Evolutionary conservation across 2,329 filamentous ascomycete genomes (phyloP).

Genomic region (Polychaeton citri): DNA sequence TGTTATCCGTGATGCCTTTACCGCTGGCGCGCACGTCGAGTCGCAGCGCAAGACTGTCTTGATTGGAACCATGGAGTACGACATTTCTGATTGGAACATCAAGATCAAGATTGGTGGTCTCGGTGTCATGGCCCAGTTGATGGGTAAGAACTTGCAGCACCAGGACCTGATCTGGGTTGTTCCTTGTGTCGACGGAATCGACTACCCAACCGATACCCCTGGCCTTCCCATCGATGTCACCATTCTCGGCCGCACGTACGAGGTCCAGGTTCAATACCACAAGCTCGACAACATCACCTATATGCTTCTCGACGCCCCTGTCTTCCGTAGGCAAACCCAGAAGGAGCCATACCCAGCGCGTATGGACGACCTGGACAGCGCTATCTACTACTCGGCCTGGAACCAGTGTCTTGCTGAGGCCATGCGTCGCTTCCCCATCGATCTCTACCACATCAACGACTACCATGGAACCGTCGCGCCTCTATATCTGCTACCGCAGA

Average conservation of each 20-base stretch:
- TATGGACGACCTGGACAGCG: constrained; percentile 57
- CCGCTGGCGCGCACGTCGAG: constrained; percentile 13
- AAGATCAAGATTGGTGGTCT: constrained; percentile 61
- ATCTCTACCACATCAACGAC: constrained; percentile 55
- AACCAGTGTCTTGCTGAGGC: constrained; percentile 55
- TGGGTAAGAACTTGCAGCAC: constrained; percentile 52
- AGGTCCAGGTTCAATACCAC: constrained; percentile 52
- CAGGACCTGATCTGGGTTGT: constrained; percentile 49
- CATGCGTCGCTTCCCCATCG: constrained; percentile 48
- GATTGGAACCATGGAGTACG: constrained; percentile 60
- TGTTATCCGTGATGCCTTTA: constrained; percentile 11
- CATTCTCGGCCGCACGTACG: constrained; percentile 47
- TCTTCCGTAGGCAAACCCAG: constrained; percentile 51
- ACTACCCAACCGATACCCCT: constrained; percentile 46
- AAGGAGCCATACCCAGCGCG: constrained; percentile 51
- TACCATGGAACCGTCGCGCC: constrained; percentile 52
- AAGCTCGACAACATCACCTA: constrained; percentile 52
- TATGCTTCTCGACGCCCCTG: constrained; percentile 52
- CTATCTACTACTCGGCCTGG: constrained; percentile 58
- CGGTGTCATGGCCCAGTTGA: constrained; percentile 57
- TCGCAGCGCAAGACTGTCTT: constrained; percentile 40
- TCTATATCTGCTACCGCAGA: constrained; percentile 49
- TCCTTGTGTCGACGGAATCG: constrained; percentile 45
- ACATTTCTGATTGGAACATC: constrained; percentile 56
- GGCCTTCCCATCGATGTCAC: constrained; percentile 50